Conservation (phyloP, 176 grass and related monocot species). For the Oryza glaberrima region DNA sequence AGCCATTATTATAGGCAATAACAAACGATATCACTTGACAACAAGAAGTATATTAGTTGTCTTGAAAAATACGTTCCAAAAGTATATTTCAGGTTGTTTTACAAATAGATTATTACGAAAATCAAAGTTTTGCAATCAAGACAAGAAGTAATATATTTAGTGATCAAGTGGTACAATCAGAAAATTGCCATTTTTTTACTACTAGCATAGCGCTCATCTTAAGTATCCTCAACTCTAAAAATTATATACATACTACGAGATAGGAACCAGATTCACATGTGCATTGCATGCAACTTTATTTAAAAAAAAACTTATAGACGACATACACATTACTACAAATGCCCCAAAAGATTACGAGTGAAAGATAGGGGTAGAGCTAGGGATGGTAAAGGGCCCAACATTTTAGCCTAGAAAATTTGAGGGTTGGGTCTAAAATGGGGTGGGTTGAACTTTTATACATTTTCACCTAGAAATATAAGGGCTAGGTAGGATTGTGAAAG, state of each 20-base stretch:
- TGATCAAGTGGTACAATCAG: background rate
- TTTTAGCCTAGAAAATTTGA: too few species aligned
- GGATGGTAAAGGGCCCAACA: too few species aligned
- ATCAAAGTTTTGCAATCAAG: background rate
- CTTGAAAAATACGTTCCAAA: constrained; percentile 1
- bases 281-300: background rate
- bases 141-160: background rate
- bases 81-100: background rate
- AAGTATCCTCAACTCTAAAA: background rate
- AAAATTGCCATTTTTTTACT: background rate
- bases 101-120: background rate
- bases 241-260: background rate
- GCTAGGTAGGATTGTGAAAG: too few species aligned
- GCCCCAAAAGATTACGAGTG: background rate
- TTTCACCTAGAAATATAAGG: too few species aligned
- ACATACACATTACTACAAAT: background rate
- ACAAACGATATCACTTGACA: background rate
- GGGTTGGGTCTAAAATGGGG: too few species aligned
- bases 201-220: background rate
- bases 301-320: background rate
- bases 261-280: background rate
- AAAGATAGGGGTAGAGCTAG: background rate
- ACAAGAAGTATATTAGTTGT: background rate
- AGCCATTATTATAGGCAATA: background rate
- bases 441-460: too few species aligned